Evolutionary conservation across 257 asterid genomes (phyloP).

Genomic region (Penstemon eatonii): DNA sequence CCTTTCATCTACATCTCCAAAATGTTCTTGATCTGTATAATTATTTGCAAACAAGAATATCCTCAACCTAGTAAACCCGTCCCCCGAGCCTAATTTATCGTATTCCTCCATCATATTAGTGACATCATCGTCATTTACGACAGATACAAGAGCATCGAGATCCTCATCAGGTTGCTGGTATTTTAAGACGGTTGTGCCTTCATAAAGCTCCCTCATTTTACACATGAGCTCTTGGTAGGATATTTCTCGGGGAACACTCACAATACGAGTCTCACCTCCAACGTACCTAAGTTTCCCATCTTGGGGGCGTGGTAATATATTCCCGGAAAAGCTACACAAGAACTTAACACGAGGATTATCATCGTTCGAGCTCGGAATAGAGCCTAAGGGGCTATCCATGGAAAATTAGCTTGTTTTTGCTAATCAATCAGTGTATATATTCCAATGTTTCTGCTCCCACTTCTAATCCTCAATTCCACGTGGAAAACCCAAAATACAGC

Average conservation of each 20-base stretch:
- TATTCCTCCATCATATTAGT: constrained; percentile 98
- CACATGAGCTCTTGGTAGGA: constrained; percentile 77
- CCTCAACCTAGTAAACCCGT: constrained; percentile 87
- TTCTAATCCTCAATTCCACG: too few relatives aligned
- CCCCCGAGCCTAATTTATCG: constrained; percentile 78
- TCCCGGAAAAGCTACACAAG: constrained; percentile 87
- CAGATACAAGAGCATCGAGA: constrained; percentile 96
- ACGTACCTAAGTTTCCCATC: constrained; percentile 97
- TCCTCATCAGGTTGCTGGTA: constrained; percentile 99
- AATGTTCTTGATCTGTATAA: constrained; percentile 71
- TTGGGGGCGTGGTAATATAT: constrained; percentile 90
- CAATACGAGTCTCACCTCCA: constrained; percentile 95
- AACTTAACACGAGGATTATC: constrained; percentile 80
- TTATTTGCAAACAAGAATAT: constrained; percentile 60
- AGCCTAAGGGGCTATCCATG: constrained; percentile 73
- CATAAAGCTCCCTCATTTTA: constrained; percentile 89
- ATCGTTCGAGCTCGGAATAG: constrained; percentile 50
- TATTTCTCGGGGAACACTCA: constrained; percentile 74
- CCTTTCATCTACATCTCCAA: constrained; percentile 86
- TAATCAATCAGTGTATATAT: too few relatives aligned
- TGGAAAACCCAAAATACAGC: too few relatives aligned
- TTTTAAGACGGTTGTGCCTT: constrained; percentile 67
- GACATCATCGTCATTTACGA: constrained; percentile 94
- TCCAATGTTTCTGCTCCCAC: too few relatives aligned
- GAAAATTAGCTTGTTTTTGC: too few relatives aligned